These are phyloP conservation scores for Echium plantagineum DNA, from an alignment of 257 asterid genomes.

Conservation along the genomic window DNA sequence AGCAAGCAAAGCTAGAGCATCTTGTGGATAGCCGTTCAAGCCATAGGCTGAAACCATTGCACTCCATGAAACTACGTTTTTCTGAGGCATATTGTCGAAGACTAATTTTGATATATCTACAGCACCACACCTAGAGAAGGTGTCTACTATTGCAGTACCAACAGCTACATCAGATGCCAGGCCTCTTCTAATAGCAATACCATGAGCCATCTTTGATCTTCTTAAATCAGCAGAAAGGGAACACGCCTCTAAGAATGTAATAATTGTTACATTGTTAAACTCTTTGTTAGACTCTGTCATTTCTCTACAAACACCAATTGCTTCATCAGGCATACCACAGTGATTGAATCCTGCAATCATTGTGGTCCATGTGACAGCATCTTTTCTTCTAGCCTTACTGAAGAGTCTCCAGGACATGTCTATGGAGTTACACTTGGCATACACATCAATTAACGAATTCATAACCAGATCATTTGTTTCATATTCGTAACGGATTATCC, in stretches of 20 bases:
- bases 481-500: slow-evolving; percentile 37
- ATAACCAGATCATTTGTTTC: slow-evolving; percentile 51
- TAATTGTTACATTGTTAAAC: slow-evolving; percentile 43
- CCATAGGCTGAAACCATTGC: slow-evolving; percentile 81
- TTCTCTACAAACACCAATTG: slow-evolving; percentile 43
- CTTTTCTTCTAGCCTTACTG: slow-evolving; percentile 37
- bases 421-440: slow-evolving; percentile 62
- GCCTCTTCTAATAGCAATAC: slow-evolving; percentile 51
- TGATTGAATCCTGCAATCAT: slow-evolving; percentile 75
- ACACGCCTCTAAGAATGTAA: slow-evolving; percentile 79
- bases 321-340: slow-evolving; percentile 72
- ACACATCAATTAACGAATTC: slow-evolving; percentile 70
- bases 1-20: slow-evolving; percentile 51
- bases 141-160: slow-evolving; percentile 77
- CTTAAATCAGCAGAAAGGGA: slow-evolving; percentile 53
- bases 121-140: slow-evolving; percentile 84
- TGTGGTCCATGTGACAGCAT: slow-evolving; percentile 81
- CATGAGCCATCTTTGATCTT: slow-evolving; percentile 62
- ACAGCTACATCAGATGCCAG: slow-evolving; percentile 48
- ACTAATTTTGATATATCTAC: slow-evolving; percentile 51
- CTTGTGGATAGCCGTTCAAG: slow-evolving; percentile 60
- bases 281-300: slow-evolving; percentile 33
- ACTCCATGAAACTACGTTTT: slow-evolving; percentile 61
- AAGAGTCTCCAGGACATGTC: slow-evolving; percentile 46
- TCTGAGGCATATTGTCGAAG: slow-evolving; percentile 44